Conservation (phyloP, 225 moss, liverwort and hornwort genomes). For the Physcomitrium patens region DNA sequence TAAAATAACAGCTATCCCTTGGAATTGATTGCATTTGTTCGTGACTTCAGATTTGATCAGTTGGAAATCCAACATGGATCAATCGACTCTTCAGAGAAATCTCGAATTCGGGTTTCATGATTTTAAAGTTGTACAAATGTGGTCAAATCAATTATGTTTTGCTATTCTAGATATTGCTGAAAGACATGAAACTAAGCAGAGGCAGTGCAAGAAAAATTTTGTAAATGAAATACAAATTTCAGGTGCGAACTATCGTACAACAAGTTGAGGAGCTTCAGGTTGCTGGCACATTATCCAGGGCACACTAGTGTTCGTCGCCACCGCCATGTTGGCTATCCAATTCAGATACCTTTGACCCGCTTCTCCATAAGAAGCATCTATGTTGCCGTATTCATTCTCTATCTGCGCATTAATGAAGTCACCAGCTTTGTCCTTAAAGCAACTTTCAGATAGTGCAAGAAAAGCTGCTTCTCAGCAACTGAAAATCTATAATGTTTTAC, state of each 20-base stretch:
- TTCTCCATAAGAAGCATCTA: conserved; percentile 63
- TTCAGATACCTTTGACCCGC: conserved; percentile 59
- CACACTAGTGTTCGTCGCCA: conserved; percentile 64
- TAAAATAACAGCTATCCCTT: too few relatives aligned
- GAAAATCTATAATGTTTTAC: background rate
- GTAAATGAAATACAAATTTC: background rate
- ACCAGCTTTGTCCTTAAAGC: background rate
- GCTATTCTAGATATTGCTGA: background rate
- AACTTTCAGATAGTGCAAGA: background rate
- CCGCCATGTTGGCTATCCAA: conserved; percentile 77
- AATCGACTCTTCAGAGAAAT: too few relatives aligned
- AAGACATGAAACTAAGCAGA: background rate
- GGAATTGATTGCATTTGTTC: too few relatives aligned
- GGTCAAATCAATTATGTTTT: background rate
- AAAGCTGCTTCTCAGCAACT: background rate
- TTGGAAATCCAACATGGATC: too few relatives aligned
- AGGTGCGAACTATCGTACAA: conserved; percentile 42
- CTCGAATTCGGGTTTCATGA: too few relatives aligned
- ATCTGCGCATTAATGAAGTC: conserved; percentile 45
- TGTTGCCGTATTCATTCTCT: conserved; percentile 92
- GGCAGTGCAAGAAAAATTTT: background rate
- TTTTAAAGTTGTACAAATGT: too few relatives aligned
- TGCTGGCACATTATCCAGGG: conserved; percentile 98
- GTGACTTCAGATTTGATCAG: too few relatives aligned
- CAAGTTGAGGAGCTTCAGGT: conserved; percentile 69